Base-by-base conservation (phyloP, 73 alveolate genomes). In the Uronychia setigera region DNA sequence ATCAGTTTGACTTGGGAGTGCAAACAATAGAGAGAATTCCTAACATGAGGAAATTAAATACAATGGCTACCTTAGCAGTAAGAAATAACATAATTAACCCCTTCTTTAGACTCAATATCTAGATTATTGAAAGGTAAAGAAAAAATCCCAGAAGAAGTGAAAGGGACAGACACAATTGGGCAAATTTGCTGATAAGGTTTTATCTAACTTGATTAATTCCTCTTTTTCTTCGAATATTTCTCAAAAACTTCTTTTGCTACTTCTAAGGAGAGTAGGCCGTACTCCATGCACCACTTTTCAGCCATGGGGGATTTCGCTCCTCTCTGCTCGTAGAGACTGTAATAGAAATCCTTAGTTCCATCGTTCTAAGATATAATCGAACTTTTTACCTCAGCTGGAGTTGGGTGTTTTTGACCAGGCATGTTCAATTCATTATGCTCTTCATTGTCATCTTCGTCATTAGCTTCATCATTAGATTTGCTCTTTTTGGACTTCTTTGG, bases 301-400 rank as follows among this genome's bases (percentile, higher is more conserved):
- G 67, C 67, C 67, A 46, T 46, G 67, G 67, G 67, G 67, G 67
- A 46, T 46, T 5, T 19, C 67, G 67, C 67, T 19, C 67, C 67
- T 46, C 19, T 46, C 67, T 46, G 67, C 67, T 46, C 67, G 67
- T 46, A 46, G 19, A 46, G 67, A 46, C 67, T 46, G n/a, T 11
- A 46, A 19, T 46, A 46, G 67, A 46, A 46, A 19, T 46, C 67
- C 67, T 46, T 46, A 19, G 67, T 46, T 46, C 67, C 67, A 19
- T 46, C 67, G 67, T 46, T 46, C 67, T 46, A 46, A 46, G 67
- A 19, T 46, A 5, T 11, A 5, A 11, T 19, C 19, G 67, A 19
- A 5, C 67, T n/a, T n/a, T n/a, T 46, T 46, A 46, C 67, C 67
- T 46, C 5, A 19, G 5, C 67, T 11, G 67, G 67, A 19, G 67